These are phyloP conservation scores for Knoxdaviesia capensis DNA, from an alignment of 2,329 filamentous ascomycete genomes.

Conservation along the genomic window DNA sequence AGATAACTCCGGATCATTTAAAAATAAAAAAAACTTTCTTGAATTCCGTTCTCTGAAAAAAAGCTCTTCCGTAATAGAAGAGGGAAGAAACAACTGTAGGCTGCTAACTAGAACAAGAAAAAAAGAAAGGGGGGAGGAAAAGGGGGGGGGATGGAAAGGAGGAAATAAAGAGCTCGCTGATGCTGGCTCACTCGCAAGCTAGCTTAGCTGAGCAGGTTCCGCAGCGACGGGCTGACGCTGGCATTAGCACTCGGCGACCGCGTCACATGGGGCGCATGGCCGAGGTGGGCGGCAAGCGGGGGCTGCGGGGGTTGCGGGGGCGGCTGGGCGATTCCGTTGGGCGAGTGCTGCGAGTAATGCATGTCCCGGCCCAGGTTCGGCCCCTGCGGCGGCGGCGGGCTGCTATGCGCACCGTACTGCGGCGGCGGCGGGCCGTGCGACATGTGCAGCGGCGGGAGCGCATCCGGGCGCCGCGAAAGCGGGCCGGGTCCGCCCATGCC, in stretches of 20 bases:
- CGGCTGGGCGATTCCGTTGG: background rate
- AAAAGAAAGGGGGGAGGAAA: background rate
- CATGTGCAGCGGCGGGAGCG: too few species aligned
- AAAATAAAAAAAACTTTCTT: background rate
- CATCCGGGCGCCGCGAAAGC: too few species aligned
- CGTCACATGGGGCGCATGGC: constrained; percentile 13
- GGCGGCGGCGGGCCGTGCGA: too few species aligned
- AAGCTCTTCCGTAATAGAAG: background rate
- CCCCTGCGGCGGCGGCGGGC: too few species aligned
- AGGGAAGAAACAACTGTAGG: background rate
- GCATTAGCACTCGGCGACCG: constrained; percentile 33
- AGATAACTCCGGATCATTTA: background rate
- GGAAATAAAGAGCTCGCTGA: background rate
- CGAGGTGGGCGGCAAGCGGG: background rate
- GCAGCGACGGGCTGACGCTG: constrained; percentile 56
- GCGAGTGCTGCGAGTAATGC: too few species aligned
- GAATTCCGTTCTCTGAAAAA: background rate
- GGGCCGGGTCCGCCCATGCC: too few species aligned
- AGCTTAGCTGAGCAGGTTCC: constrained; percentile 46
- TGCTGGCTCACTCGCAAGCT: background rate
- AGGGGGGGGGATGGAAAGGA: background rate
- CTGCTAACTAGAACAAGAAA: background rate
- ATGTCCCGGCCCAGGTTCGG: too few species aligned
- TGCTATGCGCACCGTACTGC: too few species aligned
- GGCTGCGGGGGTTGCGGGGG: background rate